A percentile compares a stretch with the other conserved stretches of the same genome.
These are phyloP conservation scores for Pterulicium gracile DNA, from an alignment of 1,284 basidiomycete genomes.

Conservation along the genomic window DNA sequence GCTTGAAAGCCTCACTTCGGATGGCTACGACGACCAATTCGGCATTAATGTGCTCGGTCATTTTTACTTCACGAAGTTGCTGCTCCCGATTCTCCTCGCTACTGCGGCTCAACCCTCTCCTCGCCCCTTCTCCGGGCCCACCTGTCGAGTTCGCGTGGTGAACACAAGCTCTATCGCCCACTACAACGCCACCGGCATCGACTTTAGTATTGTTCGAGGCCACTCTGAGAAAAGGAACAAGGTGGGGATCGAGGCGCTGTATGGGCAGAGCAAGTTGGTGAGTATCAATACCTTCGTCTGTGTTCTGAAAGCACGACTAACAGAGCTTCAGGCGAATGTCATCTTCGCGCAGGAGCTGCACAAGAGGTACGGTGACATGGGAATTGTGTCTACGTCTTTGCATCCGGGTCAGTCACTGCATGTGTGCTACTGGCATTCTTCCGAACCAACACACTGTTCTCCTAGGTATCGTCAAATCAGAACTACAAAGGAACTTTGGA, in stretches of 20 bases:
- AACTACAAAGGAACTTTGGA: not conserved
- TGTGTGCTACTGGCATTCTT: not conserved
- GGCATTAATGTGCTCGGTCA: conserved; percentile 50
- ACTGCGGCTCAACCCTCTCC: too few relatives aligned
- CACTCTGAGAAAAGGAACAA: not conserved
- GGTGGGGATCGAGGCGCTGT: not conserved
- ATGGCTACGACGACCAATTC: conserved; percentile 55
- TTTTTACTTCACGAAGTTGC: conserved; percentile 33
- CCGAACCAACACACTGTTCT: not conserved
- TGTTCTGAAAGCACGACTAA: not conserved
- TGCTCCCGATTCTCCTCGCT: conserved; percentile 28
- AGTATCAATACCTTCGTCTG: not conserved
- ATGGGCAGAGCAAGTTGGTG: not conserved
- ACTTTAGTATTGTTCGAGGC: not conserved
- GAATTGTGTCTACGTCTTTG: not conserved
- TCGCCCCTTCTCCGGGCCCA: conserved; percentile 15
- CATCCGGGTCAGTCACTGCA: not conserved
- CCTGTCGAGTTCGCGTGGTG: conserved; percentile 26
- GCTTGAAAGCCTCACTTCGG: conserved; percentile 30
- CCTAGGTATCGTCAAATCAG: not conserved
- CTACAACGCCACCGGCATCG: not conserved
- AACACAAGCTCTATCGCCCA: conserved; percentile 23
- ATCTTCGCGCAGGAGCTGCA: not conserved
- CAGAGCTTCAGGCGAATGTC: not conserved
- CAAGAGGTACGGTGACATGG: not conserved